These are phyloP conservation scores for Ogataea thermomethanolica DNA, from an alignment of 805 yeast species.

Conservation along the genomic window DNA sequence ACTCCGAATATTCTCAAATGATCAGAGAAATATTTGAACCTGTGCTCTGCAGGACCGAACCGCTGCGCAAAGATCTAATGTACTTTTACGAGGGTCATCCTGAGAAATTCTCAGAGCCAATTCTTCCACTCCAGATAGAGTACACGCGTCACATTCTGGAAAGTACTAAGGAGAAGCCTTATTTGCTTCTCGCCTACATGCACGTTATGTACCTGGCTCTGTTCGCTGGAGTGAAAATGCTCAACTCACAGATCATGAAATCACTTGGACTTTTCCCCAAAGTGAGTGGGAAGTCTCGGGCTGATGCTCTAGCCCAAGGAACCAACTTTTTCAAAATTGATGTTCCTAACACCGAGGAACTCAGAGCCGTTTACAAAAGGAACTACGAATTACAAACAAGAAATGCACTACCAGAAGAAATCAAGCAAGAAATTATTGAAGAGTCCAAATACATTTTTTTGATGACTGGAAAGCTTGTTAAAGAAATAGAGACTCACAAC, in stretches of 20 bases:
- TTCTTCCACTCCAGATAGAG: slow-evolving; percentile 57
- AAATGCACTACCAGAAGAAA: slow-evolving; percentile 61
- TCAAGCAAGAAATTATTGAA: slow-evolving; percentile 65
- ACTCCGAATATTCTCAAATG: slow-evolving; percentile 42
- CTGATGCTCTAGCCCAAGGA: slow-evolving; percentile 58
- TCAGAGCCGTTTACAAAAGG: slow-evolving; percentile 65
- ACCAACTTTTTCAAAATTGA: slow-evolving; percentile 72
- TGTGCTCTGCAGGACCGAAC: slow-evolving; percentile 58
- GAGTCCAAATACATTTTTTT: slow-evolving; percentile 65
- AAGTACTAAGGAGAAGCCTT: slow-evolving; percentile 59
- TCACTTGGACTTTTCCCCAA: slow-evolving; percentile 76
- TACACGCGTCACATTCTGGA: slow-evolving; percentile 58
- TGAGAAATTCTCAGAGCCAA: slow-evolving; percentile 54
- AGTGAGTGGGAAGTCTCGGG: slow-evolving; percentile 60
- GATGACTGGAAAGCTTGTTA: slow-evolving; percentile 56
- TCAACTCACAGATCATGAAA: slow-evolving; percentile 62
- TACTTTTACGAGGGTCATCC: slow-evolving; percentile 59
- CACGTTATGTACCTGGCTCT: slow-evolving; percentile 83
- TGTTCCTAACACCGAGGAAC: slow-evolving; percentile 55
- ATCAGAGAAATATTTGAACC: slow-evolving; percentile 65
- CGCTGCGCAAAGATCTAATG: slow-evolving; percentile 57
- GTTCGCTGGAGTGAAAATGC: slow-evolving; percentile 80
- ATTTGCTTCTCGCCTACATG: slow-evolving; percentile 71
- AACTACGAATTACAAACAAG: slow-evolving; percentile 78
- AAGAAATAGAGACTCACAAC: slow-evolving; percentile 68